Evolutionary conservation across 148 eudicot species (phyloP).

Genomic region (Rhododendron griersonianum): DNA sequence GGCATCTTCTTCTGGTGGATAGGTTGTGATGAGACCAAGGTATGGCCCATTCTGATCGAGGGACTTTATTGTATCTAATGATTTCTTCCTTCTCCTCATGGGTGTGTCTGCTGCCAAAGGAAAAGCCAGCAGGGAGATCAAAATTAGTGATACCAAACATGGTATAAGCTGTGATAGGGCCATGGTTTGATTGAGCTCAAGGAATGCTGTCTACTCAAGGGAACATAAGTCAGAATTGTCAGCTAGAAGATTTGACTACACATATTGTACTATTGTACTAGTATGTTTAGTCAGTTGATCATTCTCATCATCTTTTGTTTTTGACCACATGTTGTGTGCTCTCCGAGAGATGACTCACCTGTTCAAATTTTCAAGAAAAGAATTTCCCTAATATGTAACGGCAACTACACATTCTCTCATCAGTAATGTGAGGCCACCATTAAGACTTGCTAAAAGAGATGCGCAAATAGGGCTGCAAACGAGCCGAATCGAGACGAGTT

Average conservation of each 20-base stretch:
- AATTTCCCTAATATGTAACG: too few relatives aligned
- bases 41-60: conserved; percentile 19
- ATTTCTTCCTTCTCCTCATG: not conserved
- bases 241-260: not conserved
- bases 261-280: not conserved
- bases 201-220: not conserved
- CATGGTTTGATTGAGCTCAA: not conserved
- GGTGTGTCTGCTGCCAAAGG: not conserved
- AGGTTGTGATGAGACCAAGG: conserved; percentile 20
- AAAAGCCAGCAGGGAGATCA: not conserved
- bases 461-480: not conserved
- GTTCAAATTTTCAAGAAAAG: too few relatives aligned
- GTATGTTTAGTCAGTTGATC: not conserved
- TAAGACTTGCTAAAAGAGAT: too few relatives aligned
- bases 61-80: not conserved
- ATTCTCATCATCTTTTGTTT: not conserved
- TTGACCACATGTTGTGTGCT: not conserved
- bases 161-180: not conserved
- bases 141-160: not conserved
- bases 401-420: too few relatives aligned
- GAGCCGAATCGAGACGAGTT: too few relatives aligned
- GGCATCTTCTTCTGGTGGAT: conserved; percentile 20
- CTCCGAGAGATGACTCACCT: too few relatives aligned
- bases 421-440: too few relatives aligned
- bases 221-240: not conserved